Conservation (phyloP, 2,329 filamentous ascomycete species). For the Pseudonectria foliicola region DNA sequence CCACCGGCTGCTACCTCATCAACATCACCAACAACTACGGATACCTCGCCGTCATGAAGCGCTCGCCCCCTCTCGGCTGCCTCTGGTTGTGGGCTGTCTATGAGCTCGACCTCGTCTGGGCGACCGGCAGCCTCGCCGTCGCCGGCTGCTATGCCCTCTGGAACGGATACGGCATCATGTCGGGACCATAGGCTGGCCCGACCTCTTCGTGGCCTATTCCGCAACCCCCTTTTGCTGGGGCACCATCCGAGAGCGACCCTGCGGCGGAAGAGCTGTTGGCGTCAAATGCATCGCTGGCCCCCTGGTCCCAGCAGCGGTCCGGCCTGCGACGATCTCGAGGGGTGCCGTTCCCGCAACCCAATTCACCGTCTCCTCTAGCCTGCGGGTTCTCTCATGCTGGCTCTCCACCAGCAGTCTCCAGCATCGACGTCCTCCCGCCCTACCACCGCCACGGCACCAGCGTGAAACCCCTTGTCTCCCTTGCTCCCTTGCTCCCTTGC, state of each 20-base stretch:
- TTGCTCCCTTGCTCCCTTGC: conserved; percentile 14
- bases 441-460: conserved; percentile 32
- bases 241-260: conserved; percentile 1
- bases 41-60: conserved; percentile 88
- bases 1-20: conserved; percentile 71
- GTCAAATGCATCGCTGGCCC: conserved; percentile 4
- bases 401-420: conserved; percentile 39
- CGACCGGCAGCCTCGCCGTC: conserved; percentile 46
- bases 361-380: conserved; percentile 25
- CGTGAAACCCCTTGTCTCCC: too few species aligned
- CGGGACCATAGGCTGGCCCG: conserved; percentile 1
- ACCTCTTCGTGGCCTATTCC: neutral
- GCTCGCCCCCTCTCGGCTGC: conserved; percentile 78
- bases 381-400: conserved; percentile 37
- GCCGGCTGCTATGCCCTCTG: conserved; percentile 40
- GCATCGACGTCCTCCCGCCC: conserved; percentile 27
- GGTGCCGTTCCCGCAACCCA: conserved; percentile 7
- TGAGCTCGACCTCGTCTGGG: conserved; percentile 68
- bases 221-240: neutral
- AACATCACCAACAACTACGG: conserved; percentile 70
- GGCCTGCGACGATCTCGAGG: conserved; percentile 7
- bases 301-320: conserved; percentile 8
- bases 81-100: conserved; percentile 92
- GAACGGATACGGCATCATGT: conserved; percentile 40
- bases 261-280: conserved; percentile 4